These are phyloP conservation scores for Achlya hypogyna DNA, from an alignment of 352 stramenopile species.

Conservation along the genomic window DNA sequence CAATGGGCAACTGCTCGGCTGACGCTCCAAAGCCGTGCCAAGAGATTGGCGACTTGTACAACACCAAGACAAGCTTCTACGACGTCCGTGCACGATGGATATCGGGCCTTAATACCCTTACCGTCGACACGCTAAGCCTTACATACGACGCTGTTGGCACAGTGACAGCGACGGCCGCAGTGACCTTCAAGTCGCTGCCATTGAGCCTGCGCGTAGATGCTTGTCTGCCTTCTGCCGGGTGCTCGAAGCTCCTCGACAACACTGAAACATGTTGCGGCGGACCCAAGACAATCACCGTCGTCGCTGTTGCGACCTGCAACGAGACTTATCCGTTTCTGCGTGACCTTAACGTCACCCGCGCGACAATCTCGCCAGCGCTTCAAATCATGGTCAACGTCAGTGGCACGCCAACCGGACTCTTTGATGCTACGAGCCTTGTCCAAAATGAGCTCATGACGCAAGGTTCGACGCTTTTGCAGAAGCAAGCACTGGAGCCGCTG, in stretches of 20 bases:
- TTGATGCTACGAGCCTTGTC: conserved; percentile 3
- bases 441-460: neutral
- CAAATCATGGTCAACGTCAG: conserved; percentile 7
- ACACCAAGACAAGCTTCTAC: conserved; percentile 5
- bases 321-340: conserved; percentile 9
- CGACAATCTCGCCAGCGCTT: conserved; percentile 2
- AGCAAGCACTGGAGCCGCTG: neutral
- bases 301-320: conserved; percentile 5
- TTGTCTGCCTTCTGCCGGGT: neutral
- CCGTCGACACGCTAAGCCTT: neutral
- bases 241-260: conserved; percentile 12
- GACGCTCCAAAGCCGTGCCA: conserved; percentile 9
- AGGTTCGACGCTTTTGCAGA: neutral
- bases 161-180: neutral
- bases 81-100: conserved; percentile 5
- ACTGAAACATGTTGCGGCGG: conserved; percentile 11
- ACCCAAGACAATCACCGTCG: conserved; percentile 1
- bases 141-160: conserved; percentile 6
- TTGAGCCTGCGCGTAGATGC: conserved; percentile 10
- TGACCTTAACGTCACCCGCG: neutral
- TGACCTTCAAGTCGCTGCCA: conserved; percentile 10
- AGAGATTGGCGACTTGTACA: conserved; percentile 12
- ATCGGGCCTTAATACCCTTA: conserved; percentile 8
- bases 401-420: neutral
- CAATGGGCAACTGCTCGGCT: conserved; percentile 6